A percentile compares a stretch with the other conserved stretches of the same genome.
These are phyloP conservation scores for Orbilia quercus DNA, from an alignment of 2,329 filamentous ascomycete genomes.

Conservation along the genomic window DNA sequence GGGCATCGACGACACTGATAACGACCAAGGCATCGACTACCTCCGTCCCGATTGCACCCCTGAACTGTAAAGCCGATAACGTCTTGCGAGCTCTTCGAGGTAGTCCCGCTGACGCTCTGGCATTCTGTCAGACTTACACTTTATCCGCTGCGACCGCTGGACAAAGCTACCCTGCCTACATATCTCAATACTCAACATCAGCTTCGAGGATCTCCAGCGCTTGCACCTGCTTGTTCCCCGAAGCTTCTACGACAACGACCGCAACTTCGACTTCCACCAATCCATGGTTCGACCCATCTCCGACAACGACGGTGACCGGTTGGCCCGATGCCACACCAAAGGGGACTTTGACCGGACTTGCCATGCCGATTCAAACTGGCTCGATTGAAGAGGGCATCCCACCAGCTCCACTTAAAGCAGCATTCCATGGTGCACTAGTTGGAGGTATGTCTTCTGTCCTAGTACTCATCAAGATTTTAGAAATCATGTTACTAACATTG, in stretches of 20 bases:
- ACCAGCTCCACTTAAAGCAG: no score
- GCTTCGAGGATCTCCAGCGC: conserved; percentile 14
- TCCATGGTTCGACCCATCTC: background rate
- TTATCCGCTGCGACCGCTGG: conserved; percentile 7
- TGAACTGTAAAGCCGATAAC: conserved; percentile 10
- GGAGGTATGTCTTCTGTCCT: no score
- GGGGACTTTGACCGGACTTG: no score
- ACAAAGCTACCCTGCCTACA: conserved; percentile 10
- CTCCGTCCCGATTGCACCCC: background rate
- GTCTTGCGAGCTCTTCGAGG: conserved; percentile 10
- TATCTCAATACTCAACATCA: conserved; percentile 7
- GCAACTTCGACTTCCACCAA: background rate
- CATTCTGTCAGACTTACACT: conserved; percentile 20
- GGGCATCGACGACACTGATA: background rate
- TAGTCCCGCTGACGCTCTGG: background rate
- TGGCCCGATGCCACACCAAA: no score
- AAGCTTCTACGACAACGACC: background rate
- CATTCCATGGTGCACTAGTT: no score
- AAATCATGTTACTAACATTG: no score
- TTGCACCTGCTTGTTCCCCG: conserved; percentile 13
- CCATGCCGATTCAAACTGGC: no score
- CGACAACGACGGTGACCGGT: no score
- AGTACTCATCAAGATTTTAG: no score
- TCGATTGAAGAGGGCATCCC: no score
- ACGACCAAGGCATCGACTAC: background rate